These are phyloP conservation scores for Neopestalotiopsis sp. DNA, from an alignment of 2,329 filamentous ascomycete genomes.

Conservation along the genomic window DNA sequence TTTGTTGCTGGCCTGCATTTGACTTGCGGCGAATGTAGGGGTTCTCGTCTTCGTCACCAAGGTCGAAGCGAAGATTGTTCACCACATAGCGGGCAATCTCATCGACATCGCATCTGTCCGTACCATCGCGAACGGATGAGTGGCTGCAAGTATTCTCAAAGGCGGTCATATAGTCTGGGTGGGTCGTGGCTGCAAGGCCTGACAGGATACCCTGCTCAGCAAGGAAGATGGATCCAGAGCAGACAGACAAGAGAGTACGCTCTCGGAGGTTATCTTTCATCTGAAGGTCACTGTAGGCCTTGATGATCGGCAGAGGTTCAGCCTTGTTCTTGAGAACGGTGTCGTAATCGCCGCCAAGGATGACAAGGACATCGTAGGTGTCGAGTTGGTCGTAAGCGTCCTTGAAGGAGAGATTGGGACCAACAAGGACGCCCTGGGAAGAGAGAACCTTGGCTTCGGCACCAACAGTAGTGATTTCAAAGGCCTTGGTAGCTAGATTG, in stretches of 20 bases:
- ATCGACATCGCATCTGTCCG: conserved; percentile 81
- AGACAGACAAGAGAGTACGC: conserved; percentile 81
- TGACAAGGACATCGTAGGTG: conserved; percentile 80
- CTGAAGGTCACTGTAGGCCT: conserved; percentile 79
- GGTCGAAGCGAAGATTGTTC: conserved; percentile 88
- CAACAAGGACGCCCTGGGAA: conserved; percentile 70
- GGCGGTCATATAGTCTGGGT: conserved; percentile 79
- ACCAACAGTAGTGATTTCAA: conserved; percentile 62
- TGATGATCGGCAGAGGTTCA: conserved; percentile 75
- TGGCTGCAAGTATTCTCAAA: conserved; percentile 84
- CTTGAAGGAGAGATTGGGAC: conserved; percentile 78
- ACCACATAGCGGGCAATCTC: conserved; percentile 85
- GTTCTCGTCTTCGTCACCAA: conserved; percentile 82
- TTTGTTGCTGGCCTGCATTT: conserved; percentile 66
- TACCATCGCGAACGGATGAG: conserved; percentile 70
- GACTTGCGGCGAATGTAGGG: conserved; percentile 81
- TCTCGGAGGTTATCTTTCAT: conserved; percentile 79
- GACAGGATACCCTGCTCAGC: conserved; percentile 78
- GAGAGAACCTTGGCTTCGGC: conserved; percentile 61
- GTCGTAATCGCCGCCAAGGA: conserved; percentile 74
- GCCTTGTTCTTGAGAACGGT: conserved; percentile 69
- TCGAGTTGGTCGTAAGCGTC: conserved; percentile 76
- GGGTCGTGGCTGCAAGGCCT: conserved; percentile 81
- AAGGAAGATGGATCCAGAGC: conserved; percentile 79
- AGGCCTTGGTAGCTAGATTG: conserved; percentile 57